Base-by-base conservation (phyloP, 495 filamentous ascomycete species). In the Aspergillus wentii region DNA sequence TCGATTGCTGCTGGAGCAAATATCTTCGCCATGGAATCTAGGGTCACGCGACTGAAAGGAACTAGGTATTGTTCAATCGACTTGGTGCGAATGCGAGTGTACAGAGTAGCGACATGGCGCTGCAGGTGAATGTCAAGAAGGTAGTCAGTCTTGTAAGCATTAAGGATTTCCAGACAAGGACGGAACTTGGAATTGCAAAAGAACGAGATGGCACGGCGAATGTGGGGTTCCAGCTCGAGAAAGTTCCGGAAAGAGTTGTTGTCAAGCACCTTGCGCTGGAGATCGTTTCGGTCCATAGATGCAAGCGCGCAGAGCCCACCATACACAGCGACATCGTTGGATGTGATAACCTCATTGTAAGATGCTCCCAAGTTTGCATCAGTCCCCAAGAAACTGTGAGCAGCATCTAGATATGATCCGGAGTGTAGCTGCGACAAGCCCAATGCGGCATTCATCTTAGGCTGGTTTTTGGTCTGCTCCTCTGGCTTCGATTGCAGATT, bases 291-390 rank as follows among this genome's bases (percentile, higher is more conserved):
- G 32, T 83, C 75, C 87, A 97, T 94, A 1, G 87, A 85, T 17
- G 90, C 90, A 14, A 98, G 78, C 1, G 92, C 89, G 42, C 89
- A 84, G 14, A 98, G 75, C 4, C 86, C 89, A 33, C 91, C 92
- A 43, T 96, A 98, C 18, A 92, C 73, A 20, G 92, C 92, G 4
- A 98, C 70, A 49, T 98, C 92, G 57, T 95, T 97, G 1, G 80
- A 71, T 13, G 80, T 85, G 30, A 88, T 68, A 7, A 94, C 71
- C 30, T 86, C 80, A 48, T 82, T 84, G 58, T 81, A 90, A 3
- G 50, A 69, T 31, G 76, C 64, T 4, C 70, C 71, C 14, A 80
- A 43, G 21, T 59, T 64, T 3, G 64, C 47, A 7, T 81, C 61
- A 1, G 76, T 77, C 17, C 64, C 46, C 11, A 96, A 59, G 57